phyloP scores from a whole-genome alignment of 352 stramenopile species.

The Phytophthora boehmeriae region DNA sequence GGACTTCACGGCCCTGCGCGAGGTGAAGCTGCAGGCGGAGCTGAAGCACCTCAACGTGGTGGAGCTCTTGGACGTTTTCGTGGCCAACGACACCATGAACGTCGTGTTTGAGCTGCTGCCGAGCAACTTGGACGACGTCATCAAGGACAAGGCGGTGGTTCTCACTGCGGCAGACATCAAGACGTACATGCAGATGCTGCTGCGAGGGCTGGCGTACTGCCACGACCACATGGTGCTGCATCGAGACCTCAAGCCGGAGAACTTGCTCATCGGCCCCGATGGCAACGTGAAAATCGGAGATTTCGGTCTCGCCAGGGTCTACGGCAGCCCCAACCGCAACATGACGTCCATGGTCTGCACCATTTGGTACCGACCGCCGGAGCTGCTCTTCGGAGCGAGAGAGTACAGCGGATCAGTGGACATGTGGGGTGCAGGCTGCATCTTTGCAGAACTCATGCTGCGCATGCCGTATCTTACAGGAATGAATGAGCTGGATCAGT shows the following conservation, averaged over 20 bases:
- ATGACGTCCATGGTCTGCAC: slow-evolving; percentile 92
- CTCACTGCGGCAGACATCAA: slow-evolving; percentile 88
- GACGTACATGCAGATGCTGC: slow-evolving; percentile 89
- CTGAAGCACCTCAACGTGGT: slow-evolving; percentile 88
- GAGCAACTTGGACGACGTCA: slow-evolving; percentile 88
- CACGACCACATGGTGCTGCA: slow-evolving; percentile 87
- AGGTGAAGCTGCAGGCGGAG: slow-evolving; percentile 90
- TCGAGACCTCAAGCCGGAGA: slow-evolving; percentile 89
- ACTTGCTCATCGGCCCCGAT: slow-evolving; percentile 83
- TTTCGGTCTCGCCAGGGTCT: slow-evolving; percentile 88
- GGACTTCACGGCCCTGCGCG: slow-evolving; percentile 88
- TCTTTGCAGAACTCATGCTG: slow-evolving; percentile 88
- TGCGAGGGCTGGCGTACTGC: slow-evolving; percentile 77
- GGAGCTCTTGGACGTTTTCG: slow-evolving; percentile 88
- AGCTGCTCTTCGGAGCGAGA: slow-evolving; percentile 85
- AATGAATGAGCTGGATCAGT: slow-evolving; percentile 82
- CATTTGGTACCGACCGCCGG: slow-evolving; percentile 88
- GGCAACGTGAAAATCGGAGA: slow-evolving; percentile 87
- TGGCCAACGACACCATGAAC: slow-evolving; percentile 90
- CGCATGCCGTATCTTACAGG: slow-evolving; percentile 81
- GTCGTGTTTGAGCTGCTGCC: slow-evolving; percentile 90
- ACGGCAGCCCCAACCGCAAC: slow-evolving; percentile 84
- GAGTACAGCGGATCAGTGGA: slow-evolving; percentile 89
- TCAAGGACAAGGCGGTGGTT: slow-evolving; percentile 89
- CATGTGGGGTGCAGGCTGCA: slow-evolving; percentile 89